phyloP scores from a whole-genome alignment of 768 basidiomycete species.

The Agaricus sinodeliciosus region DNA sequence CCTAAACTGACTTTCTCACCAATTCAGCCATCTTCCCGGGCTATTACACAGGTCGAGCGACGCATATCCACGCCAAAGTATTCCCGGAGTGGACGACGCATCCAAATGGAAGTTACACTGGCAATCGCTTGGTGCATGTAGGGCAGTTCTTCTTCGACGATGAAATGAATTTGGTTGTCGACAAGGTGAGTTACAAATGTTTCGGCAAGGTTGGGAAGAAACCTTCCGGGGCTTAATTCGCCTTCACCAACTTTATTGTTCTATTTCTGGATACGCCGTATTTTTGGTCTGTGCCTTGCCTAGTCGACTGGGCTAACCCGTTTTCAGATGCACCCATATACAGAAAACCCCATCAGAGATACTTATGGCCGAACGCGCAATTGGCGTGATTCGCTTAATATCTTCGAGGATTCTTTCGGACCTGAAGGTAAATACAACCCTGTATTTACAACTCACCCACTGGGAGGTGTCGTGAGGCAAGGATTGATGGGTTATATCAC shows the following conservation, averaged over 20 bases:
- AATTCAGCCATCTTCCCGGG: constrained; percentile 46
- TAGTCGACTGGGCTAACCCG: neutral
- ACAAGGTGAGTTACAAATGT: constrained; percentile 27
- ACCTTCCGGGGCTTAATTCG: neutral
- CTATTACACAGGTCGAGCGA: constrained; percentile 51
- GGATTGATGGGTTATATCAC: constrained; percentile 50
- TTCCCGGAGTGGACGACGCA: constrained; percentile 41
- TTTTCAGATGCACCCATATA: constrained; percentile 43
- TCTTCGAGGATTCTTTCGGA: constrained; percentile 44
- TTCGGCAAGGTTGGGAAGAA: too few species aligned
- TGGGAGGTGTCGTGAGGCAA: constrained; percentile 45
- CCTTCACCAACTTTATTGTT: neutral
- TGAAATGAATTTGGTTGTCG: constrained; percentile 39
- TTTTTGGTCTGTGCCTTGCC: neutral
- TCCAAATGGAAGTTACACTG: constrained; percentile 38
- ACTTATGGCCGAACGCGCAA: constrained; percentile 45
- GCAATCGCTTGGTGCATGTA: constrained; percentile 37
- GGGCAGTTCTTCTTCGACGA: constrained; percentile 58
- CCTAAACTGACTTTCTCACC: neutral
- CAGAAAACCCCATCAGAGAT: constrained; percentile 40
- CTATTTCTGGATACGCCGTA: neutral
- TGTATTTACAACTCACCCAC: constrained; percentile 41
- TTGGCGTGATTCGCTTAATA: constrained; percentile 45
- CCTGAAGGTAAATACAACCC: constrained; percentile 46
- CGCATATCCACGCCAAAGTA: constrained; percentile 49